Evolutionary conservation across 495 filamentous ascomycete genomes (phyloP).

Genomic region (Xylaria castorea): DNA sequence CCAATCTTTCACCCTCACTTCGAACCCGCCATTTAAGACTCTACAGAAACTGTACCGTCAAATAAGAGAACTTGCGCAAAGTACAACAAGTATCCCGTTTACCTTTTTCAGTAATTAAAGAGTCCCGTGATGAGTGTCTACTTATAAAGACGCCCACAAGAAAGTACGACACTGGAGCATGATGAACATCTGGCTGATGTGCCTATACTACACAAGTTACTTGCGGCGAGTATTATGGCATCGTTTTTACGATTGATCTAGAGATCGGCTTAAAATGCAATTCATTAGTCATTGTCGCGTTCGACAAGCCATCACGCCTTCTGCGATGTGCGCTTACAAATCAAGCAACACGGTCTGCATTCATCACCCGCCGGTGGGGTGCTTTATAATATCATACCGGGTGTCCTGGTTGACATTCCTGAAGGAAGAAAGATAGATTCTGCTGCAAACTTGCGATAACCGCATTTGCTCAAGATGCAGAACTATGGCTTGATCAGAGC

Average conservation of each 20-base stretch:
- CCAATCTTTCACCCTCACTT: not conserved
- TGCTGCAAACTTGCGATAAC: not conserved
- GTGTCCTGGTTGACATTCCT: too few species aligned
- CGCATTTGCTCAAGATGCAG: slow-evolving; percentile 7
- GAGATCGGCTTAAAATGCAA: not conserved
- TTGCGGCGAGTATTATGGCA: not conserved
- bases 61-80: not conserved
- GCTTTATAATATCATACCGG: not conserved
- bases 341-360: not conserved
- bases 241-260: not conserved
- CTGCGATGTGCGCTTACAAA: slow-evolving; percentile 5
- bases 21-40: not conserved
- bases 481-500: slow-evolving; percentile 18
- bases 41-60: not conserved
- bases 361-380: not conserved
- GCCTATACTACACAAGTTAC: not conserved
- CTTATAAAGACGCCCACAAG: not conserved
- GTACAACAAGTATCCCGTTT: not conserved
- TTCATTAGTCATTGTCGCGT: not conserved
- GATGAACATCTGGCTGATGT: not conserved
- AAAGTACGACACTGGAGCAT: not conserved
- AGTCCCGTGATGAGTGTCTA: not conserved
- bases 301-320: not conserved
- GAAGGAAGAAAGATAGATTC: not conserved
- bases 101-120: not conserved